Percentiles rank a stretch among this genome's conserved stretches.
These are phyloP conservation scores for Cladosporium phlei DNA, from an alignment of 2,329 filamentous ascomycete species.

Conservation along the genomic window DNA sequence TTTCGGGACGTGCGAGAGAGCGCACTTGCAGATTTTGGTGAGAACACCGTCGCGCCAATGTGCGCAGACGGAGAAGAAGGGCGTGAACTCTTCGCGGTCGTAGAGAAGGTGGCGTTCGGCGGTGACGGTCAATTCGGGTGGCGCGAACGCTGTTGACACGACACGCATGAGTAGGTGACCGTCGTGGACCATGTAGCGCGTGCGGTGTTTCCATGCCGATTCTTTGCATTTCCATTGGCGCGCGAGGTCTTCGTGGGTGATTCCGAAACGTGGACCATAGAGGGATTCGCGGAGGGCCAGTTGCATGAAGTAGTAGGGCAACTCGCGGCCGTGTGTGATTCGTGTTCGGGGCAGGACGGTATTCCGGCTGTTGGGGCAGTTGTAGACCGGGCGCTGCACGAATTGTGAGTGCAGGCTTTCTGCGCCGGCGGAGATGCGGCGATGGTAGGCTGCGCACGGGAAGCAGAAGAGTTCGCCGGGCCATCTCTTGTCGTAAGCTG, in stretches of 20 bases:
- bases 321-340: conserved; percentile 50
- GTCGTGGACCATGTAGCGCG: conserved; percentile 49
- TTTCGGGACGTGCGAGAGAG: conserved; percentile 52
- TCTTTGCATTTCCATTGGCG: conserved; percentile 52
- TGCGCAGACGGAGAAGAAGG: conserved; percentile 58
- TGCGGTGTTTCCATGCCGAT: conserved; percentile 51
- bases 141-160: conserved; percentile 50
- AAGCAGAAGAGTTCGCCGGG: conserved; percentile 58
- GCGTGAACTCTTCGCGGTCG: conserved; percentile 56
- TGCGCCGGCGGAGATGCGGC: conserved; percentile 47
- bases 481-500: conserved; percentile 44
- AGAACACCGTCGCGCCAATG: conserved; percentile 60
- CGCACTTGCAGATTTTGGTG: conserved; percentile 58
- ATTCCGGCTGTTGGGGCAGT: conserved; percentile 51
- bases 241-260: conserved; percentile 43
- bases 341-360: conserved; percentile 49
- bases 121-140: conserved; percentile 40
- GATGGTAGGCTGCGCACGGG: conserved; percentile 53
- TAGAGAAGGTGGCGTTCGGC: conserved; percentile 54
- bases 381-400: conserved; percentile 53
- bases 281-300: conserved; percentile 48
- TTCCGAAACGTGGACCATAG: conserved; percentile 46
- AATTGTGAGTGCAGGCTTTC: conserved; percentile 52
- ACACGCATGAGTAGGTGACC: conserved; percentile 56
- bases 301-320: conserved; percentile 57